A percentile compares a stretch with the other conserved stretches of the same genome.
Conservation (phyloP, 768 basidiomycete species). For the Agaricus blazei region DNA sequence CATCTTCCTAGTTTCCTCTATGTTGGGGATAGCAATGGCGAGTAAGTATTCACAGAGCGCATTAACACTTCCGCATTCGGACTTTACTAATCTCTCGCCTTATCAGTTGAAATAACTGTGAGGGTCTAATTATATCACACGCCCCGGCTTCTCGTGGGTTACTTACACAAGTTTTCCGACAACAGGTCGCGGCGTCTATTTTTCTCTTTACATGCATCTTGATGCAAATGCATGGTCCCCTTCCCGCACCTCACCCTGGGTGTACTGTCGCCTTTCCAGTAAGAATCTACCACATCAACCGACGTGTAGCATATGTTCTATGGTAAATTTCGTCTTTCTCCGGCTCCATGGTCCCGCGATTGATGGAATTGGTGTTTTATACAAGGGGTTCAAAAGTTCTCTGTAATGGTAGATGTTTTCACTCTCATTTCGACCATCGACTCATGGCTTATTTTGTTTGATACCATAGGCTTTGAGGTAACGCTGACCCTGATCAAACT, state of each 20-base stretch:
- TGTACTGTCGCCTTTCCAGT: background rate
- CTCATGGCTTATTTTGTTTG: too few relatives aligned
- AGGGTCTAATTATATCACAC: too few relatives aligned
- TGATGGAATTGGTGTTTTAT: background rate
- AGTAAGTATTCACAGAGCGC: background rate
- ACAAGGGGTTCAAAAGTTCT: background rate
- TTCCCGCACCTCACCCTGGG: background rate
- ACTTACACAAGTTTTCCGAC: background rate
- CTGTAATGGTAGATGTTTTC: background rate
- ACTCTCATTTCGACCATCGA: background rate
- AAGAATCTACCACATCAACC: background rate
- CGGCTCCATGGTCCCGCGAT: too few relatives aligned
- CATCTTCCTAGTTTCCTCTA: background rate
- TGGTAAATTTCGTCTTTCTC: background rate
- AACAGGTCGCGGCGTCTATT: background rate
- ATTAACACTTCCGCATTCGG: background rate
- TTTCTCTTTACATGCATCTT: background rate
- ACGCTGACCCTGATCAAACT: slow-evolving; percentile 1
- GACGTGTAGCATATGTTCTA: background rate
- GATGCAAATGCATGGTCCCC: slow-evolving; percentile 1
- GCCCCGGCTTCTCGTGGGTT: background rate
- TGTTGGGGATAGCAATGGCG: slow-evolving; percentile 1
- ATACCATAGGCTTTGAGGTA: background rate
- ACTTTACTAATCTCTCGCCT: background rate
- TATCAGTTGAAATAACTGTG: background rate